Base-by-base conservation (phyloP, 352 stramenopile species). In the Globisporangium cederbergense region DNA sequence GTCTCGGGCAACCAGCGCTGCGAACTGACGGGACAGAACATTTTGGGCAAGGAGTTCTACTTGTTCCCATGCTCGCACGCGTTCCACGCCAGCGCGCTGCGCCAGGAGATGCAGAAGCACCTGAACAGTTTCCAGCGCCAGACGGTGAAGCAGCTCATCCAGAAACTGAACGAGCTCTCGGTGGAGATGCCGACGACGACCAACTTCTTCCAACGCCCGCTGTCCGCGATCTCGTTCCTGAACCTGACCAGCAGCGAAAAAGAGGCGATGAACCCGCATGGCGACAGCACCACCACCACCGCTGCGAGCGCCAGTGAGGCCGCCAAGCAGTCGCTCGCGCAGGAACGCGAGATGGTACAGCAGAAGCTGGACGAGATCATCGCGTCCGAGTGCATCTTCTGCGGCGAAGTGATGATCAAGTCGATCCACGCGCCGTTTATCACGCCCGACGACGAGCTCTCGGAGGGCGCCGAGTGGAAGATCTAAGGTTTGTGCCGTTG, bases 371-470 rank as follows among this genome's bases (percentile, higher is more conserved):
- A 98, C 68, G 90, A 96, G 56, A 97, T 97, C 71, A 89, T 98
- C 42, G 93, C 94, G 28, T 96, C 91, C 46, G 94, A 98, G 75
- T 98, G 94, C 70, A 90, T 97, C 67, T 96, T 98, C 64, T 98
- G 94, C 68, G 93, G 94, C 45, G 90, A 98, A 69, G 88, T 97
- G 20, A 98, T 98, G 94, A 97, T 98, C 72, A 93, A 97, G 72
- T 98, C 90, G 53, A 96, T 98, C 64, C 87, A 96, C 67, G 73
- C 86, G 65, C 90, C 93, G 28, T 96, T 98, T 63, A 94, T 98
- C 70, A 89, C 86, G 25, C 76, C 86, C 9, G 87, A 97, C 51
- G 91, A 98, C 65, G 84, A 97, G 49, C 70, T 72, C 38, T 74
- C 75, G 11, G 88, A 96, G 69, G 87, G 86, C 45, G 77, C 66